phyloP scores from a whole-genome alignment of 163 green algal genomes.

The Dunaliella salina region DNA sequence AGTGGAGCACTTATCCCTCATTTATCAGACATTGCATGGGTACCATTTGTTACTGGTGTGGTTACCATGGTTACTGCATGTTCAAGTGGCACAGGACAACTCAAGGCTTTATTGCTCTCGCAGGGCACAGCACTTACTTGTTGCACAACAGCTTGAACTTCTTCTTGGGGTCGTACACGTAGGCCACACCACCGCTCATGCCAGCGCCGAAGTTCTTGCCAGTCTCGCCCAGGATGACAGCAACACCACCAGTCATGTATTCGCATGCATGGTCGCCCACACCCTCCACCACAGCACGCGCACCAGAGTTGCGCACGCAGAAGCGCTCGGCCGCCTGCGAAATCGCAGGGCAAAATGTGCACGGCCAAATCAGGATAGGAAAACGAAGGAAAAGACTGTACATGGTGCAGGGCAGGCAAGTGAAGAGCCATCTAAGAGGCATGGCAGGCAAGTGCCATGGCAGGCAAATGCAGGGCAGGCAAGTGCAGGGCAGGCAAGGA shows the following conservation, averaged over 20 bases:
- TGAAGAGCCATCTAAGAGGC: neutral
- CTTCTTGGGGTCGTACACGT: constrained; percentile 78
- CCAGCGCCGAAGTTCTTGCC: constrained; percentile 95
- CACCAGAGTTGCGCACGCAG: constrained; percentile 81
- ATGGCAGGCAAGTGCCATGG: neutral
- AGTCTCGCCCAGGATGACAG: constrained; percentile 78
- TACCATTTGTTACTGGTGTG: no score
- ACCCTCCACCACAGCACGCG: constrained; percentile 68
- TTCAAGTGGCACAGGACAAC: no score
- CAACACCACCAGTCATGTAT: constrained; percentile 88
- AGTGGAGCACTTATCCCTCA: no score
- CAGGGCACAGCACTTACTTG: constrained; percentile 6
- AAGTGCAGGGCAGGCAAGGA: no score
- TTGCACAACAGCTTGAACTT: constrained; percentile 48
- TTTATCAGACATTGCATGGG: no score
- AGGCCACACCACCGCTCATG: constrained; percentile 89
- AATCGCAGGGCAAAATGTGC: neutral
- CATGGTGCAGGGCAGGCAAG: no score
- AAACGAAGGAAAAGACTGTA: neutral
- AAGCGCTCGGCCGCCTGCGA: constrained; percentile 85
- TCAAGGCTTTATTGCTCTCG: no score
- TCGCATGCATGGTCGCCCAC: constrained; percentile 90
- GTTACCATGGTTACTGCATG: no score
- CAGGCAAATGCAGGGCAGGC: no score
- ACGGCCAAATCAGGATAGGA: neutral